These are phyloP conservation scores for Globisporangium viniferum DNA, from an alignment of 352 stramenopile genomes.

Conservation along the genomic window DNA sequence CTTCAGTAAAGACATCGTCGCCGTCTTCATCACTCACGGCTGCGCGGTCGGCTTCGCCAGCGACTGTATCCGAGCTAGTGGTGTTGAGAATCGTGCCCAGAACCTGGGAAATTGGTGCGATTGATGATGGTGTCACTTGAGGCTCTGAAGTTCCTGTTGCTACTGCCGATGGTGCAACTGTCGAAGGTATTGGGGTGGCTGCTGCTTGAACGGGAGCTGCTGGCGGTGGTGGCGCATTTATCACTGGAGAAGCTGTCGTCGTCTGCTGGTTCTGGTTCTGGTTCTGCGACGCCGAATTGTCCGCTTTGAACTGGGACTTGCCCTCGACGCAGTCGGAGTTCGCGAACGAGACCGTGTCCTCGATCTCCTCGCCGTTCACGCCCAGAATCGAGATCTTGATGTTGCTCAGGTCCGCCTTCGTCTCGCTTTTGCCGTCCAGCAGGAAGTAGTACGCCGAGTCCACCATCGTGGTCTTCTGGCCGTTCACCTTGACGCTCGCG, in stretches of 20 bases:
- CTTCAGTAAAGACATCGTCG: neutral
- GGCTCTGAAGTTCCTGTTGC: neutral
- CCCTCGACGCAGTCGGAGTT: constrained; percentile 44
- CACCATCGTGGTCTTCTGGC: constrained; percentile 50
- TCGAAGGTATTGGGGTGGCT: neutral
- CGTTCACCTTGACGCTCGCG: constrained; percentile 51
- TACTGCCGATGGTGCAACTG: constrained; percentile 4
- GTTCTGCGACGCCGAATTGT: neutral
- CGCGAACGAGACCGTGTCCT: constrained; percentile 54
- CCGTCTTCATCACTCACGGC: neutral
- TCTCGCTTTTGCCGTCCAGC: constrained; percentile 38
- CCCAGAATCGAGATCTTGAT: constrained; percentile 43
- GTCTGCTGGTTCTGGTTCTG: neutral
- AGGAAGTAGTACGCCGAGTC: constrained; percentile 69
- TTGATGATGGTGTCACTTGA: constrained; percentile 2
- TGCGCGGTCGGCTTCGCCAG: neutral
- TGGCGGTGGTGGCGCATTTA: neutral
- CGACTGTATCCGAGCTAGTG: neutral
- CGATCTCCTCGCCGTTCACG: constrained; percentile 49
- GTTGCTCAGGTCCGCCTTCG: constrained; percentile 34
- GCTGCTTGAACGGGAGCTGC: neutral
- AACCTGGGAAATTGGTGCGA: neutral
- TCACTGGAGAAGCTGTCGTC: neutral
- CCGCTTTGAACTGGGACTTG: constrained; percentile 35
- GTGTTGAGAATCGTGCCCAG: neutral